Conservation (phyloP, 2,329 filamentous ascomycete species). For the Graphilbum ipis-grandicollis region DNA sequence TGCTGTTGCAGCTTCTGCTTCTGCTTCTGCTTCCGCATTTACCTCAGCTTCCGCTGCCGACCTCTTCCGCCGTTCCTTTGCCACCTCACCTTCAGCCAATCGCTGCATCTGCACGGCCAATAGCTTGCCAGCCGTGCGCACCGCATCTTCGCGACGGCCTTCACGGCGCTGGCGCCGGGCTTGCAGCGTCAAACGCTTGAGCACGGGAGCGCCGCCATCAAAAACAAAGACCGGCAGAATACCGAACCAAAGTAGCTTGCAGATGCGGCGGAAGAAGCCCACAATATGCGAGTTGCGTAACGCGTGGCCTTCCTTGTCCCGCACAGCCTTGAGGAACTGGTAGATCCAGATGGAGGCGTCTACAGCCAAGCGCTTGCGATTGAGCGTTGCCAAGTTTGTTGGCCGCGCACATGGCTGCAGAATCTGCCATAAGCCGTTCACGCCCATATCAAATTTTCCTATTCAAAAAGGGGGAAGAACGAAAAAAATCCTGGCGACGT, state of each 20-base stretch:
- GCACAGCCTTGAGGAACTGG: constrained; percentile 96
- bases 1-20: constrained; percentile 17
- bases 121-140: constrained; percentile 76
- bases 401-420: constrained; percentile 88
- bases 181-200: constrained; percentile 84
- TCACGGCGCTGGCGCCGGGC: constrained; percentile 65
- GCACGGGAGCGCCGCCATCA: constrained; percentile 77
- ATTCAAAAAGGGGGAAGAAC: too few relatives aligned
- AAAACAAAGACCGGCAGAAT: constrained; percentile 97
- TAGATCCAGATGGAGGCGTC: constrained; percentile 99
- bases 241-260: constrained; percentile 91
- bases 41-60: constrained; percentile 38
- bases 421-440: constrained; percentile 94
- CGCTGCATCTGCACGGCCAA: constrained; percentile 90
- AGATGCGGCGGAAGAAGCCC: constrained; percentile 95
- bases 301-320: constrained; percentile 95
- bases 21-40: constrained; percentile 5
- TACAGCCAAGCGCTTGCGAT: constrained; percentile 87
- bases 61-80: too few relatives aligned
- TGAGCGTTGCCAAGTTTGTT: constrained; percentile 89
- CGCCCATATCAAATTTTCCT: too few relatives aligned
- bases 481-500: too few relatives aligned
- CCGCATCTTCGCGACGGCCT: constrained; percentile 82
- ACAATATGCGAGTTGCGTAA: constrained; percentile 91
- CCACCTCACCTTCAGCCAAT: constrained; percentile 72